phyloP scores from a whole-genome alignment of 768 basidiomycete genomes.

The Termitomyces sp. region DNA sequence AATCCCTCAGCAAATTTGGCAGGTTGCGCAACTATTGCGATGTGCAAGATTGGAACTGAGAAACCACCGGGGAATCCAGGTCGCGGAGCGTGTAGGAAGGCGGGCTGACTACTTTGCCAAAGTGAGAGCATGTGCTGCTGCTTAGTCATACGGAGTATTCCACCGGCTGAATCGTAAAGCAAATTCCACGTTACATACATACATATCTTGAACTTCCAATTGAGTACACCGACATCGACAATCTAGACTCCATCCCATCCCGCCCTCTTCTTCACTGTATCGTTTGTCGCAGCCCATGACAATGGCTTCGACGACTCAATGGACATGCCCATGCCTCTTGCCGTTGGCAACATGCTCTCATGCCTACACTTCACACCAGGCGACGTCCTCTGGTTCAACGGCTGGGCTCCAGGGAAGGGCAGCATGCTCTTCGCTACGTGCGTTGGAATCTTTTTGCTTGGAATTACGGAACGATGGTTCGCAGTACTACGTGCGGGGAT shows the following conservation, averaged over 20 bases:
- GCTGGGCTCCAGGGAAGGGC: slow-evolving; percentile 66
- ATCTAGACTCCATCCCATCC: neutral
- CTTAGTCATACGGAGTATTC: neutral
- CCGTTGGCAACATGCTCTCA: slow-evolving; percentile 49
- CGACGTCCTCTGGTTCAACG: slow-evolving; percentile 58
- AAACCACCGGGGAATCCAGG: neutral
- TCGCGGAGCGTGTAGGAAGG: neutral
- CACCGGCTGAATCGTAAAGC: neutral
- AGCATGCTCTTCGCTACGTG: slow-evolving; percentile 76
- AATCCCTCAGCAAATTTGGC: neutral
- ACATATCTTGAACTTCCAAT: neutral
- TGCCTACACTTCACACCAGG: slow-evolving; percentile 66
- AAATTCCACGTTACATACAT: neutral
- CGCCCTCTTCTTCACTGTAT: neutral
- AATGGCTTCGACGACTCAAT: slow-evolving; percentile 29
- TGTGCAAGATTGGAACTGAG: no score
- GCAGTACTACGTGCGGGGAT: slow-evolving; percentile 48
- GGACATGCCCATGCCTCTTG: slow-evolving; percentile 55
- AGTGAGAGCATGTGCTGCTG: no score
- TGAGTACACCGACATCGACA: neutral
- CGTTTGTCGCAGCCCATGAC: neutral
- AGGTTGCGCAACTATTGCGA: no score
- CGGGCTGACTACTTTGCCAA: no score
- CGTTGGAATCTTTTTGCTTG: slow-evolving; percentile 74
- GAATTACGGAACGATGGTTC: slow-evolving; percentile 72